Conservation (phyloP, 441 rosid species). For the Manihot esculenta region DNA sequence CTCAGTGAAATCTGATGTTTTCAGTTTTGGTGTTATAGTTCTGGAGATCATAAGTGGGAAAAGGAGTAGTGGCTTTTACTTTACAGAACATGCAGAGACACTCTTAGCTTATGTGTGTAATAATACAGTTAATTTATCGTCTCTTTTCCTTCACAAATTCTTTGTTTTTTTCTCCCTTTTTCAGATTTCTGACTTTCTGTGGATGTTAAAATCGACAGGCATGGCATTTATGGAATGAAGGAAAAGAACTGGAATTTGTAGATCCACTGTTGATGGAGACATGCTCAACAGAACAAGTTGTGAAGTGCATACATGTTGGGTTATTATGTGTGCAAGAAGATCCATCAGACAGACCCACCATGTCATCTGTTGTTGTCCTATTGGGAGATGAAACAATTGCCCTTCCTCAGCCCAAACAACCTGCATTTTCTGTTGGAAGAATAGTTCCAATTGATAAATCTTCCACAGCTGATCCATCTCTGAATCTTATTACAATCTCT, state of each 20-base stretch:
- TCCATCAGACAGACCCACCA: constrained; percentile 38
- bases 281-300: constrained; percentile 13
- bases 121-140: too few relatives aligned
- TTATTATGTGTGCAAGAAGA: constrained; percentile 47
- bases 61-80: constrained; percentile 29
- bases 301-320: constrained; percentile 37
- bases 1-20: constrained; percentile 44
- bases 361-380: constrained; percentile 31
- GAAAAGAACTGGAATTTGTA: constrained; percentile 21
- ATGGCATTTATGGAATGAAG: constrained; percentile 38
- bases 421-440: constrained; percentile 28
- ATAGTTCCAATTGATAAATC: not conserved
- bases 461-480: constrained; percentile 6
- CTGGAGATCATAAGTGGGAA: constrained; percentile 40
- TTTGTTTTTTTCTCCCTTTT: not conserved
- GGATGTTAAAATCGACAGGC: constrained; percentile 25
- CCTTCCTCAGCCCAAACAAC: constrained; percentile 31
- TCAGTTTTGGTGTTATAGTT: constrained; percentile 44
- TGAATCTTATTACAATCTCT: constrained; percentile 20
- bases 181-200: not conserved
- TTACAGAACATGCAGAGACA: constrained; percentile 5
- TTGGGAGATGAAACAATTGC: constrained; percentile 23
- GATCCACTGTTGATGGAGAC: constrained; percentile 27
- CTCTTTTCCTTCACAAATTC: not conserved
- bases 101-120: constrained; percentile 19